Percentiles rank a stretch among this genome's conserved stretches.
Evolutionary conservation across 1,284 basidiomycete species (phyloP).

Genomic region (Puccinia polysora): DNA sequence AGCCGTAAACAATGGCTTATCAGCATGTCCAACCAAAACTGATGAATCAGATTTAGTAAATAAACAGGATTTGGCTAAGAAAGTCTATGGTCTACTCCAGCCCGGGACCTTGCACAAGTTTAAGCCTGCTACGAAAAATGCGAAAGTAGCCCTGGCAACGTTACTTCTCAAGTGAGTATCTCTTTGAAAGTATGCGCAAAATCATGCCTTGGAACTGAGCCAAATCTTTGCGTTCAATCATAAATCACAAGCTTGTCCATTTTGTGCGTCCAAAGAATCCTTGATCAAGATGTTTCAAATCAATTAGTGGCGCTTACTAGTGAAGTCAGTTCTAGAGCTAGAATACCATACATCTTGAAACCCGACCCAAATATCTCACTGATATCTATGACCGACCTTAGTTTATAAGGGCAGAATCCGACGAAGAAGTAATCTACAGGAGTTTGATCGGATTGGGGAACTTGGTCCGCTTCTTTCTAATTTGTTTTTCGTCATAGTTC

Average conservation of each 20-base stretch:
- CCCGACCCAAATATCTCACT: background rate
- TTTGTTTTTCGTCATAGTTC: background rate
- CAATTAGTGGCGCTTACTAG: no score
- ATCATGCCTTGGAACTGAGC: no score
- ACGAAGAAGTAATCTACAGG: constrained; percentile 35
- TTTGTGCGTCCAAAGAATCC: no score
- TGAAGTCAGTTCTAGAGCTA: no score
- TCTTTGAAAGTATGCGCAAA: no score
- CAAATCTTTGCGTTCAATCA: no score
- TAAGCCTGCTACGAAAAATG: constrained; percentile 18
- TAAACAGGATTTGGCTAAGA: constrained; percentile 21
- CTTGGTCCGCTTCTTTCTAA: constrained; percentile 9
- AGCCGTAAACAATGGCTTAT: constrained; percentile 33
- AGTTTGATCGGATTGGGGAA: constrained; percentile 34
- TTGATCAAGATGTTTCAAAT: no score
- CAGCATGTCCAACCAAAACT: constrained; percentile 2
- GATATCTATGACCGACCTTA: background rate
- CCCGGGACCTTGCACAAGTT: background rate
- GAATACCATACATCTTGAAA: no score
- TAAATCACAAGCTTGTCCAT: no score
- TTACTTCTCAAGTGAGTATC: constrained; percentile 37
- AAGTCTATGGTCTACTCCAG: constrained; percentile 5
- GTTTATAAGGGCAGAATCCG: constrained; percentile 5
- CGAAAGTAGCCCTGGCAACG: constrained; percentile 35
- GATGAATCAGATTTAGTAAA: background rate